Base-by-base conservation (phyloP, 129 eudicot species). In the Heracleum sosnowskyi region DNA sequence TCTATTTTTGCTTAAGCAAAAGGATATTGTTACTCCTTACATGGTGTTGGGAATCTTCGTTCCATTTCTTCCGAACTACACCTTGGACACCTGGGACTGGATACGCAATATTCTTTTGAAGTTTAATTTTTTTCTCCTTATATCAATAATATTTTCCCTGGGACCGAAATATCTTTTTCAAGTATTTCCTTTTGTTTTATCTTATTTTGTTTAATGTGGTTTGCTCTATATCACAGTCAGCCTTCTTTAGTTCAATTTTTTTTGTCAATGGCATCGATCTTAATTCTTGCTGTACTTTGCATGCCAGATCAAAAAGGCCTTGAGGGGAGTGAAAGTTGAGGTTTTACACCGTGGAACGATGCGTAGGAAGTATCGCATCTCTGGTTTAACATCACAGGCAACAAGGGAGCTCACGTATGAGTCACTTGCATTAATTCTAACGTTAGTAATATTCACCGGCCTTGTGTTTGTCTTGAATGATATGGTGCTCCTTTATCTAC, bases 261-360 rank as follows among this genome's bases (percentile, higher is more conserved):
- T 66, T 2, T 66, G 72, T 37, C 11, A 18, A 10, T 11, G 69
- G 69, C 28, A 28, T 29, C 7, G 2, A 53, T 62, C 9, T 62
- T 62, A 28, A 28, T 15, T 28, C 72, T 33, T 79, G 39, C 34
- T 64, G 49, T 77, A 29, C 40, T 69, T 33, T 69, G 69, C 42
- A 3, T 31, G 53, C 79, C 84, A 95, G 99, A 95, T 95, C 17
- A 95, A 95, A 83, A 95, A 92, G 86, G 99, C 99, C 18, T 79
- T 95, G 34, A 86, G 99, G 73, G 99, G 99, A 39, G 95, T 95
- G 15, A 95, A 92, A 77, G 99, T 92, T 78, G 99, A 95, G 86
- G 99, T 95, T 81, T 92, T 97, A 33, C 99, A 95, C 80, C 92
- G 99, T 41, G 99, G 99, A 63, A 88, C 88, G 46, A 92, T 92